Base-by-base conservation (phyloP, 106 monocot species). In the Allium fistulosum region DNA sequence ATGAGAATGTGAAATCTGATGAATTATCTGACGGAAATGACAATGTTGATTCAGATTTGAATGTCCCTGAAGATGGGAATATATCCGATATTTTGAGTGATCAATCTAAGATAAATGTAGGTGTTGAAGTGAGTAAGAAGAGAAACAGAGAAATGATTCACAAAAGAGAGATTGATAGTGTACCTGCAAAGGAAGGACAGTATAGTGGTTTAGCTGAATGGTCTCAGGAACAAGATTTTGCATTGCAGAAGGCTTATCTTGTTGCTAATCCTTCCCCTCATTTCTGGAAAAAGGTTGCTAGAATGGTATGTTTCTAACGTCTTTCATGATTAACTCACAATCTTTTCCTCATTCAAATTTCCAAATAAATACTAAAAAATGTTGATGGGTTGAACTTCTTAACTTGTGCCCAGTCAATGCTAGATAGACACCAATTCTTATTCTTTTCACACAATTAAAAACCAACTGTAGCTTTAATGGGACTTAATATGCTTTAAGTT, bases 241-340 rank as follows among this genome's bases (percentile, higher is more conserved):
- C 82, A 26, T 68, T 94, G 59, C 81, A 70, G 3, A 82, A 62
- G 64, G 94, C 94, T 59, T 94, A 87, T 62, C 67, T 90, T 45
- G 53, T 27, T 7, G 87, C 84, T 11, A 84, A 65, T 58, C 94
- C 94, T 6, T 90, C 94, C 1, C 94, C 94, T 10, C 87, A 84
- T 80, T 90, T 94, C 69, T 94, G 94, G 94, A 94, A 94, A 80
- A 90, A 90, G 63, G 76, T 94, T 26, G 80, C 94, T 53, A 94
- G 76, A 73, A 87, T 94, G 94, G 94, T 94, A 94, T 76, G 50
- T 51, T 66, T 16, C 48, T 9, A 15, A 48, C 10, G 17, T 22
- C 46, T 61, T 14, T 22, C 22, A 22, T 22, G 22, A 22, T 22
- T 22, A 22, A 22, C 48, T 65, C 7, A 7, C 28, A n/a, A 61